These are phyloP conservation scores for Termitomyces eurrhizus DNA, from an alignment of 768 basidiomycete genomes.

Conservation along the genomic window DNA sequence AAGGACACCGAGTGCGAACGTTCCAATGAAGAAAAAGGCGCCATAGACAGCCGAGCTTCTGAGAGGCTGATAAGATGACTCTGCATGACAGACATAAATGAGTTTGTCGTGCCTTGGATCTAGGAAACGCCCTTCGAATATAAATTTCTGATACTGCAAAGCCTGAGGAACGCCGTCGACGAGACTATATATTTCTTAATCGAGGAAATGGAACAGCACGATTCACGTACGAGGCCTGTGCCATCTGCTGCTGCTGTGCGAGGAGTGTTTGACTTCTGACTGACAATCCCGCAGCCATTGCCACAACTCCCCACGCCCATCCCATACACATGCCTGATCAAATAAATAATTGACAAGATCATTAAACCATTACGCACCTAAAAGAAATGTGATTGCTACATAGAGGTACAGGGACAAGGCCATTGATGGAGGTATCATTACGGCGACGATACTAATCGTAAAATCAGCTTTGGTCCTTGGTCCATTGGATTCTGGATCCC, in stretches of 20 bases:
- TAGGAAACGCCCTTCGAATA: slow-evolving; percentile 37
- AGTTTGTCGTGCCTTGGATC: slow-evolving; percentile 31
- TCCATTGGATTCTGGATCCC: background rate
- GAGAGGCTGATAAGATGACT: background rate
- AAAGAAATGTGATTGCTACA: slow-evolving; percentile 27
- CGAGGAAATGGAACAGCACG: background rate
- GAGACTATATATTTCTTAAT: slow-evolving; percentile 15
- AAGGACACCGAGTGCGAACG: slow-evolving; percentile 33
- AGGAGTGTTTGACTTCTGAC: slow-evolving; percentile 32
- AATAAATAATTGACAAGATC: background rate
- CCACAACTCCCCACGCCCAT: slow-evolving; percentile 44
- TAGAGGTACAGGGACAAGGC: slow-evolving; percentile 35
- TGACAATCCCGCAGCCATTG: slow-evolving; percentile 37
- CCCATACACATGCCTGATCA: slow-evolving; percentile 36
- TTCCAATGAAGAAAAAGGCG: slow-evolving; percentile 39
- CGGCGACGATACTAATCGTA: slow-evolving; percentile 30
- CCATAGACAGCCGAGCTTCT: slow-evolving; percentile 42
- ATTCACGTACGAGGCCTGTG: slow-evolving; percentile 32
- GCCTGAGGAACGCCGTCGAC: slow-evolving; percentile 22
- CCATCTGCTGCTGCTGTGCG: slow-evolving; percentile 27
- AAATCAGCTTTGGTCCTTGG: background rate
- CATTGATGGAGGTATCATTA: slow-evolving; percentile 36
- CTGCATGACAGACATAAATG: slow-evolving; percentile 24
- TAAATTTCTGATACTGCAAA: slow-evolving; percentile 28
- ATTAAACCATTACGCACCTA: slow-evolving; percentile 23